phyloP scores from a whole-genome alignment of 176 grass and related monocot genomes.

The Oropetium thomaeum region DNA sequence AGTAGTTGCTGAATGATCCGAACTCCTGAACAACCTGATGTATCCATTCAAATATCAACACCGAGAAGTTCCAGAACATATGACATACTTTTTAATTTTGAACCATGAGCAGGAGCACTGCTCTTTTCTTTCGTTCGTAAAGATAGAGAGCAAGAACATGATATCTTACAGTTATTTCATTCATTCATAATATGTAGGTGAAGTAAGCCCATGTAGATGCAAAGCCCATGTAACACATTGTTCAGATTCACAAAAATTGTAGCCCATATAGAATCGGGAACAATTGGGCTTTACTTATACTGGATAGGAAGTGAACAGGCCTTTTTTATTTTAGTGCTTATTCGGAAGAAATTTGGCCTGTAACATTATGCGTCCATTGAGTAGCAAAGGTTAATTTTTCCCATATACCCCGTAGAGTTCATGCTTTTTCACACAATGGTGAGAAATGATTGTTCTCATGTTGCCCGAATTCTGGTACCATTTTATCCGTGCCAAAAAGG shows the following conservation, averaged over 20 bases:
- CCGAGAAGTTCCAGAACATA: background rate
- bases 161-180: background rate
- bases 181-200: background rate
- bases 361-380: background rate
- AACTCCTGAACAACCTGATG: slow-evolving; percentile 50
- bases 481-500: background rate
- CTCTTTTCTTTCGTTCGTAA: background rate
- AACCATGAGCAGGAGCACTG: background rate
- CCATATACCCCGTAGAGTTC: background rate
- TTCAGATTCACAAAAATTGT: background rate
- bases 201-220: background rate
- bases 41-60: background rate
- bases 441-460: background rate
- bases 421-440: background rate
- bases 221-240: background rate
- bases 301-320: background rate
- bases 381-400: background rate
- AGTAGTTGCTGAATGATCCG: slow-evolving; percentile 59
- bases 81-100: background rate
- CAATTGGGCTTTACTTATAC: background rate
- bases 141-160: background rate
- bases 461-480: background rate
- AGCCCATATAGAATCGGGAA: background rate
- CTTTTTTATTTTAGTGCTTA: background rate
- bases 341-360: background rate